A percentile compares a stretch with the other conserved stretches of the same genome.
These are phyloP conservation scores for Blechomonas ayalai DNA, from an alignment of 208 protist species.

Conservation along the genomic window DNA sequence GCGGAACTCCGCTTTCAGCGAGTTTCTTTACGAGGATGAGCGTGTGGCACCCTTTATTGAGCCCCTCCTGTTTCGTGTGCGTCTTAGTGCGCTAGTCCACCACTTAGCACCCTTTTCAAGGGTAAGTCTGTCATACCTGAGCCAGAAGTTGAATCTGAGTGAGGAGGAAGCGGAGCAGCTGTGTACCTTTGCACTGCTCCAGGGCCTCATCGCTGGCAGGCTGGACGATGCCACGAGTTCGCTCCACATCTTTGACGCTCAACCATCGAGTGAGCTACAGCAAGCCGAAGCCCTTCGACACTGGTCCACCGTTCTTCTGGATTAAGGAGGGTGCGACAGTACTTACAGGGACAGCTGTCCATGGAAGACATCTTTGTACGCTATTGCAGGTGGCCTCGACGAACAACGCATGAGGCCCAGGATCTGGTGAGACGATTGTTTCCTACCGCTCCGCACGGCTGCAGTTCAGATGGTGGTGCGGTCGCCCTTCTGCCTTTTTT, in stretches of 20 bases:
- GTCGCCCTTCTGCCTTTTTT: slow-evolving; percentile 6
- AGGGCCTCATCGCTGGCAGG: slow-evolving; percentile 61
- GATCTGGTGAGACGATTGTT: slow-evolving; percentile 3
- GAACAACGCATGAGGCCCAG: slow-evolving; percentile 1
- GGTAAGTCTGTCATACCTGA: slow-evolving; percentile 27
- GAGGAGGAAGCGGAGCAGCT: slow-evolving; percentile 81
- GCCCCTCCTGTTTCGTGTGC: slow-evolving; percentile 87
- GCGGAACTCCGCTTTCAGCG: slow-evolving; percentile 23
- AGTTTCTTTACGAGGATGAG: slow-evolving; percentile 72
- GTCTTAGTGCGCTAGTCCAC: slow-evolving; percentile 84
- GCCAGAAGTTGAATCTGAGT: slow-evolving; percentile 70
- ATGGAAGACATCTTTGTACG: not conserved
- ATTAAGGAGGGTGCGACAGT: slow-evolving; percentile 1
- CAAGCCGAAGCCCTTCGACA: slow-evolving; percentile 11
- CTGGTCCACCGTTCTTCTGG: slow-evolving; percentile 15
- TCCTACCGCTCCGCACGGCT: too few relatives aligned
- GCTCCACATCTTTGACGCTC: slow-evolving; percentile 17
- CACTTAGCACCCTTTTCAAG: slow-evolving; percentile 88
- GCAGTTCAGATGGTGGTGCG: not conserved
- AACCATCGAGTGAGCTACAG: slow-evolving; percentile 5
- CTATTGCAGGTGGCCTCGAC: not conserved
- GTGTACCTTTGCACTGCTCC: slow-evolving; percentile 89
- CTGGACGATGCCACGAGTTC: slow-evolving; percentile 26
- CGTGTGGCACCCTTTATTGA: slow-evolving; percentile 90
- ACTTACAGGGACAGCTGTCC: not conserved